A percentile compares a stretch with the other conserved stretches of the same genome.
phyloP scores from a whole-genome alignment of 805 yeast species.

The Candida maris region DNA sequence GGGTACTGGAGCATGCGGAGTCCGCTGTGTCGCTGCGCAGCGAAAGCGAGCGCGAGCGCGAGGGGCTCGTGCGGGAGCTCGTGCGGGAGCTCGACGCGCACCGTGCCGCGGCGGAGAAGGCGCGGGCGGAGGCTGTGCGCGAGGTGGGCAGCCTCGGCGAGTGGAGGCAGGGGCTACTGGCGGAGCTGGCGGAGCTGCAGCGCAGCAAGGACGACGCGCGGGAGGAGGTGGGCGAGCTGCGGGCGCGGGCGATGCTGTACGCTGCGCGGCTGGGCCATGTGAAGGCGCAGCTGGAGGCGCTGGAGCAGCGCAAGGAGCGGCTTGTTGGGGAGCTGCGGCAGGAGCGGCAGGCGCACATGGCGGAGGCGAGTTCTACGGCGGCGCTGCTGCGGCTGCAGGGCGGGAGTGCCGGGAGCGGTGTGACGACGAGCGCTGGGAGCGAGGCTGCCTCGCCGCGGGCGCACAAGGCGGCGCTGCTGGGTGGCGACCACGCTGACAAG shows the following conservation, averaged over 20 bases:
- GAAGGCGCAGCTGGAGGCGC: conserved; percentile 5
- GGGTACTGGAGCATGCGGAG: too few species aligned
- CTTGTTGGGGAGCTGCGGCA: conserved; percentile 9
- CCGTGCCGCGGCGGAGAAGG: too few species aligned
- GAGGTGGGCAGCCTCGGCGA: too few species aligned
- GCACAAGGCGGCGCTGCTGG: too few species aligned
- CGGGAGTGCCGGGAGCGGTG: conserved; percentile 1
- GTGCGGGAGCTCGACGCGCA: too few species aligned
- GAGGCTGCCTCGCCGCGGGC: too few species aligned
- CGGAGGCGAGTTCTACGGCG: not conserved
- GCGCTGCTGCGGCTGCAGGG: not conserved
- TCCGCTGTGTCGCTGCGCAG: too few species aligned
- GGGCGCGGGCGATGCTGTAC: not conserved
- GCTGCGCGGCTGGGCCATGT: conserved; percentile 5
- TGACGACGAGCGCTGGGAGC: conserved; percentile 3
- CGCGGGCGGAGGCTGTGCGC: too few species aligned
- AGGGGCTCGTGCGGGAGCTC: too few species aligned
- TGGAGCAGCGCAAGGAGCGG: conserved; percentile 9
- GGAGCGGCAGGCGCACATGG: not conserved
- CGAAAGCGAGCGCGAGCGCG: too few species aligned
- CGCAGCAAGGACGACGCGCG: not conserved
- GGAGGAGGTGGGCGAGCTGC: not conserved
- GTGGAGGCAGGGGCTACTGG: too few species aligned
- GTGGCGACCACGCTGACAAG: not conserved
- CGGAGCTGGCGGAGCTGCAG: too few species aligned